Conservation (phyloP, 2,329 filamentous ascomycete genomes). For the Meredithiella fracta region DNA sequence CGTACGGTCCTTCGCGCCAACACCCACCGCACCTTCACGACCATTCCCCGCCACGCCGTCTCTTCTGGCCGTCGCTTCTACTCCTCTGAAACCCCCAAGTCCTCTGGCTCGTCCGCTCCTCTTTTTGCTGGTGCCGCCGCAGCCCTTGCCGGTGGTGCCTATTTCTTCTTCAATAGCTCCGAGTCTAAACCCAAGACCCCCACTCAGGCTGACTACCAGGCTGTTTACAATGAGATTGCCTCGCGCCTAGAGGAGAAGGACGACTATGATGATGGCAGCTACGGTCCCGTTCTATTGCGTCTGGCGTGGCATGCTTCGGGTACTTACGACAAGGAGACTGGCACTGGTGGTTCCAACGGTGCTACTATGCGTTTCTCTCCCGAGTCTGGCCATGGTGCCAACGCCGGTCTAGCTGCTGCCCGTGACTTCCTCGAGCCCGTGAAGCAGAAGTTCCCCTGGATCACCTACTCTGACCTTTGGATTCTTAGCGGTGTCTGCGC, state of each 20-base stretch:
- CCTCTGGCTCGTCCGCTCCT: slow-evolving; percentile 28
- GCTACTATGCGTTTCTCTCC: slow-evolving; percentile 93
- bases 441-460: slow-evolving; percentile 84
- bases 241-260: slow-evolving; percentile 68
- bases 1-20: slow-evolving; percentile 43
- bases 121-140: slow-evolving; percentile 43
- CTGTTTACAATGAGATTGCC: slow-evolving; percentile 82
- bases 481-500: slow-evolving; percentile 72
- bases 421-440: slow-evolving; percentile 87
- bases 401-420: slow-evolving; percentile 72
- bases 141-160: slow-evolving; percentile 46
- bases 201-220: slow-evolving; percentile 78
- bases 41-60: slow-evolving; percentile 47
- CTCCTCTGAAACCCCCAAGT: slow-evolving; percentile 46
- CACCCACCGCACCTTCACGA: slow-evolving; percentile 39
- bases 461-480: slow-evolving; percentile 92
- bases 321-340: slow-evolving; percentile 76
- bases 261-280: slow-evolving; percentile 93
- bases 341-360: slow-evolving; percentile 86
- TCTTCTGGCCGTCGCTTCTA: slow-evolving; percentile 63
- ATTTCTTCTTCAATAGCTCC: slow-evolving; percentile 46
- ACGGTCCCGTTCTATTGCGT: slow-evolving; percentile 77
- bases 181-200: slow-evolving; percentile 42
- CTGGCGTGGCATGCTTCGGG: slow-evolving; percentile 90
- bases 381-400: slow-evolving; percentile 80